phyloP scores from a whole-genome alignment of 1,139 yeast genomes.

The Chernovozyma aurita region DNA sequence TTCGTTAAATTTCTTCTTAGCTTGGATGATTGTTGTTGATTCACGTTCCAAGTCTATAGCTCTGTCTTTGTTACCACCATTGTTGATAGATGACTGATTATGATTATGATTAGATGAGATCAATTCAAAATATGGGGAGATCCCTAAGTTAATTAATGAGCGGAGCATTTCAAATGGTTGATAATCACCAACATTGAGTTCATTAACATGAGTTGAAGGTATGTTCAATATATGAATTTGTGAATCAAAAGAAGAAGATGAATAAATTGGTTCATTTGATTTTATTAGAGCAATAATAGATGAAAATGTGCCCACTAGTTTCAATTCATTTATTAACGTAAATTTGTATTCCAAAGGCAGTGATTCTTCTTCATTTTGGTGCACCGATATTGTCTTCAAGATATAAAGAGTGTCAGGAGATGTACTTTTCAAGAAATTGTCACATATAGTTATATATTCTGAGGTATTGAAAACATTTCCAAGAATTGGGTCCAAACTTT shows the following conservation, averaged over 20 bases:
- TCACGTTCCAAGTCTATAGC: neutral
- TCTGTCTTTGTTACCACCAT: neutral
- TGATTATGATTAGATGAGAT: constrained; percentile 10
- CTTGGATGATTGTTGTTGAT: constrained; percentile 28
- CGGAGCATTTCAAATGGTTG: constrained; percentile 51
- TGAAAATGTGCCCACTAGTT: constrained; percentile 6
- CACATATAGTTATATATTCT: constrained; percentile 1
- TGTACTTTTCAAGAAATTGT: constrained; percentile 11
- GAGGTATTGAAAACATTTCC: constrained; percentile 1
- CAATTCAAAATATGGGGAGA: constrained; percentile 37
- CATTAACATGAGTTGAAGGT: constrained; percentile 19
- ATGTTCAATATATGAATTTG: constrained; percentile 39
- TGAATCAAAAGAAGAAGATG: constrained; percentile 20
- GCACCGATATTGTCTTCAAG: constrained; percentile 6
- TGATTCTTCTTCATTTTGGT: constrained; percentile 1
- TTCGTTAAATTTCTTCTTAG: constrained; percentile 67
- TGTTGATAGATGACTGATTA: neutral
- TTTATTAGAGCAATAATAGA: constrained; percentile 40
- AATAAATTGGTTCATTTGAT: constrained; percentile 30
- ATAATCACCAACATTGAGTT: constrained; percentile 8
- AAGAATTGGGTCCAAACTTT: neutral
- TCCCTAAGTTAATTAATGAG: constrained; percentile 47
- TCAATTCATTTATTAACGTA: constrained; percentile 9
- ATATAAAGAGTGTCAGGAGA: constrained; percentile 15
- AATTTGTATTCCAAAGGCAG: neutral